Evolutionary conservation across 2,329 filamentous ascomycete species (phyloP).

Genomic region (Alternaria sp.): DNA sequence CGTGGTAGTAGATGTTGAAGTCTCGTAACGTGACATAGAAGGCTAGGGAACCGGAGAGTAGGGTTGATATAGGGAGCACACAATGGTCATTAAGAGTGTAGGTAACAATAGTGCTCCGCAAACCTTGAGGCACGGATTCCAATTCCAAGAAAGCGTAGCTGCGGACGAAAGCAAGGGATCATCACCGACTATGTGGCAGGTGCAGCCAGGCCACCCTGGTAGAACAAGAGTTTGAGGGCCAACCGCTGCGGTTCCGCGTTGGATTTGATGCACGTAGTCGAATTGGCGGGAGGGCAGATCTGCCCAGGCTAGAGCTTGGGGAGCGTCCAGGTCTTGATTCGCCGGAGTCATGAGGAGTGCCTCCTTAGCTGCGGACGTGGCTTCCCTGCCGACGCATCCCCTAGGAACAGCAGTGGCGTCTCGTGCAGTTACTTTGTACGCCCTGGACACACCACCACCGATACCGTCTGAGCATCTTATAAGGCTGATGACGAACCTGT

Average conservation of each 20-base stretch:
- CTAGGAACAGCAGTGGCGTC: conserved; percentile 6
- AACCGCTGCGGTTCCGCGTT: conserved; percentile 40
- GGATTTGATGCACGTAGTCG: conserved; percentile 17
- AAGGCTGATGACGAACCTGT: background rate
- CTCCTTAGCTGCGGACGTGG: conserved; percentile 23
- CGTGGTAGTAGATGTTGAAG: conserved; percentile 7
- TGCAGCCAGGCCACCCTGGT: conserved; percentile 21
- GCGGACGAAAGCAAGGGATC: conserved; percentile 39
- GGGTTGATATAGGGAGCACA: conserved; percentile 12
- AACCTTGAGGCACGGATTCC: conserved; percentile 24
- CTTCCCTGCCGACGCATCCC: conserved; percentile 13
- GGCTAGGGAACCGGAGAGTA: conserved; percentile 13
- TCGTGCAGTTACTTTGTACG: conserved; percentile 1
- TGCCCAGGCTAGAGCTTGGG: conserved; percentile 18
- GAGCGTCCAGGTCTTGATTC: conserved; percentile 14
- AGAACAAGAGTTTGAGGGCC: conserved; percentile 18
- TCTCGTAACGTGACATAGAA: conserved; percentile 23
- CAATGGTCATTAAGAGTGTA: conserved; percentile 13
- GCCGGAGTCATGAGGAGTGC: conserved; percentile 19
- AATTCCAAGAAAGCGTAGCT: conserved; percentile 26
- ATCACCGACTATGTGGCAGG: conserved; percentile 23
- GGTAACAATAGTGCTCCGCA: conserved; percentile 18
- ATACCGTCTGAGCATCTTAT: background rate
- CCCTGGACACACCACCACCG: background rate
- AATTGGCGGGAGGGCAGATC: conserved; percentile 26